These are phyloP conservation scores for Albifimbria verrucaria DNA, from an alignment of 2,329 filamentous ascomycete genomes.

Conservation along the genomic window DNA sequence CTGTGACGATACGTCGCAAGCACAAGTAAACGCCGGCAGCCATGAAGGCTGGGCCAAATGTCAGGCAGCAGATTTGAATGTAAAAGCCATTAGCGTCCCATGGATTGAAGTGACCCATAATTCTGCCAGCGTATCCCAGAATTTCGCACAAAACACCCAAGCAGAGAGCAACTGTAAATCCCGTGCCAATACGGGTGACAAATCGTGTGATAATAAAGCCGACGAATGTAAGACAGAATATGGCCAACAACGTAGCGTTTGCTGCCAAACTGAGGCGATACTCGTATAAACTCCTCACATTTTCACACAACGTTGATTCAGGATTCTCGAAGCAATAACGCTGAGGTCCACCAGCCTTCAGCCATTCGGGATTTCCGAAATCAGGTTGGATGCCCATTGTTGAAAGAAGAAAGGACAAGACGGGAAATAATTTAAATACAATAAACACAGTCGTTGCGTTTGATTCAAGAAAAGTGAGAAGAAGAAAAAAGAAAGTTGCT, in stretches of 20 bases:
- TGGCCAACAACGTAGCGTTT: conserved; percentile 44
- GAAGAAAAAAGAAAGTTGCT: neutral
- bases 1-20: conserved; percentile 42
- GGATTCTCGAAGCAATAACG: neutral
- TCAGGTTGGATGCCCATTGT: neutral
- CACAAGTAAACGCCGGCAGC: conserved; percentile 61
- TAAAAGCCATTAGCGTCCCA: conserved; percentile 41
- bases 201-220: conserved; percentile 35
- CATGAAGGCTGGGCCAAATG: conserved; percentile 60
- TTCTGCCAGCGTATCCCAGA: conserved; percentile 54
- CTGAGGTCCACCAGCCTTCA: neutral
- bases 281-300: neutral
- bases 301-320: neutral
- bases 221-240: conserved; percentile 44
- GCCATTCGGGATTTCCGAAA: neutral
- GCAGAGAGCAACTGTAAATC: conserved; percentile 47
- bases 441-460: too few relatives aligned
- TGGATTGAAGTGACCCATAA: conserved; percentile 50
- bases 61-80: conserved; percentile 57
- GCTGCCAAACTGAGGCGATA: conserved; percentile 19
- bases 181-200: conserved; percentile 39
- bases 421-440: neutral
- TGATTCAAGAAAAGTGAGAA: neutral
- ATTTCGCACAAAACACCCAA: conserved; percentile 51
- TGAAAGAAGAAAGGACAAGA: neutral